phyloP scores from a whole-genome alignment of 495 filamentous ascomycete genomes.

The Cryomyces antarcticus region DNA sequence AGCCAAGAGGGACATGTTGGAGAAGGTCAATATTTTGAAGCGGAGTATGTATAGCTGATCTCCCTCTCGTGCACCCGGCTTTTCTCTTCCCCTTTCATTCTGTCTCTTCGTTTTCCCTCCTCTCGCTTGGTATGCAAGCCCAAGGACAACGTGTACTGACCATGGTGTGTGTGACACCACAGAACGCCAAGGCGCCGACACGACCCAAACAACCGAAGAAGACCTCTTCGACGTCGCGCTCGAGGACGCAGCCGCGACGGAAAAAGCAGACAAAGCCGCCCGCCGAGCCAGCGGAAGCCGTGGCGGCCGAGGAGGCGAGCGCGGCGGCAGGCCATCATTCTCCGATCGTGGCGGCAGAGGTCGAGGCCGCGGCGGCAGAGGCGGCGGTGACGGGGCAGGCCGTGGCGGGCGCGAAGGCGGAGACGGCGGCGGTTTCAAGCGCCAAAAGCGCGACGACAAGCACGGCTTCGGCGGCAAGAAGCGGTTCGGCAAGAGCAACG shows the following conservation, averaged over 20 bases:
- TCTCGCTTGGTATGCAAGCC: neutral
- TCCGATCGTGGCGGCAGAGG: neutral
- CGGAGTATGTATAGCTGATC: conserved; percentile 42
- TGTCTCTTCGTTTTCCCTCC: neutral
- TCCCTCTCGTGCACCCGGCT: no score
- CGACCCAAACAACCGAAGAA: conserved; percentile 41
- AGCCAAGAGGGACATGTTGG: conserved; percentile 73
- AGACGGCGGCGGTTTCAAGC: conserved; percentile 33
- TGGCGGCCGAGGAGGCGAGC: conserved; percentile 20
- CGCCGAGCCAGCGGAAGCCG: conserved; percentile 15
- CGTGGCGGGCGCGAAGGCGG: no score
- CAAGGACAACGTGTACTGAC: neutral
- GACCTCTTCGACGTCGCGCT: conserved; percentile 91
- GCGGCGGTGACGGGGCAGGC: conserved; percentile 18
- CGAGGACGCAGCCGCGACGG: conserved; percentile 43
- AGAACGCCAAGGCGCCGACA: conserved; percentile 68
- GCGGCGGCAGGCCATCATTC: neutral
- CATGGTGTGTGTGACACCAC: conserved; percentile 1
- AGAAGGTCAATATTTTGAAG: conserved; percentile 86
- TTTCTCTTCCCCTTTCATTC: neutral
- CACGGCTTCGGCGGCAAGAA: conserved; percentile 95
- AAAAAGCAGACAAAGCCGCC: conserved; percentile 25
- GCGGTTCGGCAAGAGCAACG: conserved; percentile 66
- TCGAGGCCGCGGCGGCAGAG: conserved; percentile 16
- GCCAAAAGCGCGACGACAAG: conserved; percentile 81